Base-by-base conservation (phyloP, 768 basidiomycete genomes). In the Coprinellus micaceus region DNA sequence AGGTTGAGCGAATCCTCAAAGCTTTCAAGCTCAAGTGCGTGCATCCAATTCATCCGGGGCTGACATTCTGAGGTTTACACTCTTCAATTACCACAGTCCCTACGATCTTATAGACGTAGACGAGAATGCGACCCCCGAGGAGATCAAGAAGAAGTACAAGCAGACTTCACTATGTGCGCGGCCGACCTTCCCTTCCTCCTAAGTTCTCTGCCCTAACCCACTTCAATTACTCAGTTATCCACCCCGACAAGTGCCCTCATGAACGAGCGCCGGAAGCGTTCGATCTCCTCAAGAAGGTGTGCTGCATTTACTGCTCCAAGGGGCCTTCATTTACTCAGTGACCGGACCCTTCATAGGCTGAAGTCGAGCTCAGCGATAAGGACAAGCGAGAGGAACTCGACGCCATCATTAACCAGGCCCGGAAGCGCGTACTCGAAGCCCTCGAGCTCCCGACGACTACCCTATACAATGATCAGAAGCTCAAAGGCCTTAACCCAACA, bases 211-310 rank as follows among this genome's bases (percentile, higher is more conserved):
- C n/a, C n/a, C n/a, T n/a, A n/a, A n/a, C n/a, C n/a, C n/a, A 51
- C 51, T 37, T 49, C 59, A 22, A 44, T 46, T 29, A 58, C 55
- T 59, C 68, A 94, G 91, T 97, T 72, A 98, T 99, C 66, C 97
- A 99, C 79, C 97, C 97, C 59, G 97, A 99, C 78, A 99, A 98
- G 80, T 89, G 89, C 64, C 77, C 90, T 68, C 92, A 97, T 73
- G 78, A 82, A 26, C 83, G 85, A 64, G 91, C 92, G 50, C 88
- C 92, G 64, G 92, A 97, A 72, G 94, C 94, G 1, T 97, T 97
- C 67, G 94, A 96, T 70, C 66, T 93, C 30, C 79, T 97, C 46
- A 97, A 97, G 77, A 96, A 97, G 84, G 92, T 89, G 50, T 6
- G 33, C 33, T 11, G 72, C 60, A 11, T 13, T 17, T 49, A 6